Evolutionary conservation across 2,329 filamentous ascomycete genomes (phyloP), one percentile per base, ranked within the genome.

Genomic region (Penicillium frequentans): DNA sequence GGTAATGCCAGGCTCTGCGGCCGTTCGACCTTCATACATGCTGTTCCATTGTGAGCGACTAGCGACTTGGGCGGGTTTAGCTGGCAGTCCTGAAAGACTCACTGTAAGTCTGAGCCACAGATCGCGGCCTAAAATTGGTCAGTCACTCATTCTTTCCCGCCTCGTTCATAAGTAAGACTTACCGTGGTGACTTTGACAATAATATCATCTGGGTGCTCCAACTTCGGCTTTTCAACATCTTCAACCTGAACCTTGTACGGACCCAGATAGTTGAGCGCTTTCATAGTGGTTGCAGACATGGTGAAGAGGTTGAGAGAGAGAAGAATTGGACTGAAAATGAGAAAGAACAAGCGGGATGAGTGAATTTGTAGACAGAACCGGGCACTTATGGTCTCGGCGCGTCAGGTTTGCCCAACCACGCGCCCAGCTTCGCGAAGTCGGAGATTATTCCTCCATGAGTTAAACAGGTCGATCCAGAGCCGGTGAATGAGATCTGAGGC

Each of bases 1-100:
- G 1, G 85, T 84, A 31, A 88, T 79, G 3, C 86, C 86, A 1
- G 80, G 72, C 65, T 87, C 77, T 4, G 86, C 86, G 6, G 85
- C 84, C 0, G 85, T 88, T 52, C 86, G 74, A 1, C 86, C 86
- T 69, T 88, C 84, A 57, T 89, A 89, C 84, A 86, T 86, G 69
- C 66, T 68, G 49, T 23, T 5, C 10, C 1, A 5, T 8, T 23
- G 51, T 85, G 72, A 57, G 77, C 63, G 57, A 76, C 70, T 13
- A 61, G 58, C 27, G 11, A 31, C 29, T 31, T 31, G 3, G 11
- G 11, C 13, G n/a, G 27, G 13, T 21, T 23, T 35, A 52, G 59
- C 0, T 59, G 53, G 7, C 50, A 37, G 2, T 1, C 19, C 23
- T 39, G 9, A 24, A 43, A 16, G 5, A 60, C 64, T 61, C 56